These are phyloP conservation scores for Spironucleus salmonicida DNA, from an alignment of 208 protist genomes.

Conservation along the genomic window DNA sequence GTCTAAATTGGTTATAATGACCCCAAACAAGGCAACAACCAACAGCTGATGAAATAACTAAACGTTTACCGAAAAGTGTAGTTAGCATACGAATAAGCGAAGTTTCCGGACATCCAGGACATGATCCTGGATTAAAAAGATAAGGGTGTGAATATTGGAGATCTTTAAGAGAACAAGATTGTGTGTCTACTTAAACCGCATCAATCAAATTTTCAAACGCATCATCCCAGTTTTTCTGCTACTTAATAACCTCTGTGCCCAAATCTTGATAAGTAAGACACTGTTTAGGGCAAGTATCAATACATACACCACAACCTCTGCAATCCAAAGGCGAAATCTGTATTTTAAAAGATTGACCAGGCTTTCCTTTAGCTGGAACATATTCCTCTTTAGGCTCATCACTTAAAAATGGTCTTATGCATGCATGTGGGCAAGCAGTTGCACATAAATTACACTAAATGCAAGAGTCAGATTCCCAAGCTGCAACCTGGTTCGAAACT, in stretches of 20 bases:
- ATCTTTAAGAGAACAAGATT: slow-evolving; percentile 16
- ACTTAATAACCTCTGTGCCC: no score
- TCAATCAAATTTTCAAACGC: no score
- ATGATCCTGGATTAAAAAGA: slow-evolving; percentile 55
- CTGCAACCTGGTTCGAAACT: slow-evolving; percentile 45
- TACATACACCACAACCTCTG: slow-evolving; percentile 53
- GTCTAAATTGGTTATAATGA: slow-evolving; percentile 38
- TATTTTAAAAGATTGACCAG: slow-evolving; percentile 45
- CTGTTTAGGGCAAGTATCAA: slow-evolving; percentile 46
- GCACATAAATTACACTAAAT: slow-evolving; percentile 56
- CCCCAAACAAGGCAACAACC: slow-evolving; percentile 56
- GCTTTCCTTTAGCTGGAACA: background rate
- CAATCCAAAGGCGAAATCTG: slow-evolving; percentile 52
- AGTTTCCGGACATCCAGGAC: slow-evolving; percentile 54
- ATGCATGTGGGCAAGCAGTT: slow-evolving; percentile 54
- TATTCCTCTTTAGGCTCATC: slow-evolving; percentile 29
- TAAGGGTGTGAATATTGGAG: slow-evolving; percentile 52
- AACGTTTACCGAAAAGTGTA: slow-evolving; percentile 54
- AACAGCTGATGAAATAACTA: slow-evolving; percentile 55
- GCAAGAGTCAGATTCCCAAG: slow-evolving; percentile 52
- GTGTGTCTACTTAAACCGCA: no score
- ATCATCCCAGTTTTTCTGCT: no score
- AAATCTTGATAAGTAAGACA: no score
- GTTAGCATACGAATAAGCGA: slow-evolving; percentile 52
- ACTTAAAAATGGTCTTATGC: slow-evolving; percentile 53